Base-by-base conservation (phyloP, 2,329 filamentous ascomycete genomes). In the Beauveria australis region DNA sequence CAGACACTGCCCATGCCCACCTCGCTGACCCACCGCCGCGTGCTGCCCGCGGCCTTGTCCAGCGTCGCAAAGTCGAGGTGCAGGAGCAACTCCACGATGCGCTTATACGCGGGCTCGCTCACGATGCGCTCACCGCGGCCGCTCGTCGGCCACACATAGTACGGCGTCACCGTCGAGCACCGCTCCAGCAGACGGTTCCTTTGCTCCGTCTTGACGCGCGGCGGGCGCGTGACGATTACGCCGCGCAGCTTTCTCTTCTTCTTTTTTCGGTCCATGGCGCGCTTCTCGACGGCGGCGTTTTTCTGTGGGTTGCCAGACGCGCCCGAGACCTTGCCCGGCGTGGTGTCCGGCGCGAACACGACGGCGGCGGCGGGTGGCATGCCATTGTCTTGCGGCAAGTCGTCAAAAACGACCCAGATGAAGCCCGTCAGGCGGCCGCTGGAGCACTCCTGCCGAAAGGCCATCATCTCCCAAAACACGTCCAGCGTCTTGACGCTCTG, bases 391-490 rank as follows among this genome's bases (percentile, higher is more conserved):
- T 52, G 18, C 46, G 19, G 41, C 19, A 69, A 63, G 10, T 85
- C 80, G 40, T 91, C 88, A 65, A 97, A 89, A 0, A 97, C 87
- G 28, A 97, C 77, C 93, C 95, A 99, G 28, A 97, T 81, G 66
- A 99, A 99, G 0, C 95, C 95, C 0, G 96, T 95, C 69, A 96
- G 81, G 19, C 92, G 82, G 0, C 94, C 95, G 40, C 92, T 91
- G 0, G 92, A 96, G 70, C 94, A 99, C 70, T 99, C 94, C 71
- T 97, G 94, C 61, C 94, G 82, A 70, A 90, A 97, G 0, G 92
- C 88, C 93, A 99, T 97, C 82, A 96, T 89, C 64, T 99, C 94
- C 94, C 94, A 99, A 69, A 99, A 99, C 66, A 92, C 87, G n/a
- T 92, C 89, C 46, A 99, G 76, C 0, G 86, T 89, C 70, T 82